Base-by-base conservation (phyloP, 140 eudicot genomes). In the Cichorium intybus region DNA sequence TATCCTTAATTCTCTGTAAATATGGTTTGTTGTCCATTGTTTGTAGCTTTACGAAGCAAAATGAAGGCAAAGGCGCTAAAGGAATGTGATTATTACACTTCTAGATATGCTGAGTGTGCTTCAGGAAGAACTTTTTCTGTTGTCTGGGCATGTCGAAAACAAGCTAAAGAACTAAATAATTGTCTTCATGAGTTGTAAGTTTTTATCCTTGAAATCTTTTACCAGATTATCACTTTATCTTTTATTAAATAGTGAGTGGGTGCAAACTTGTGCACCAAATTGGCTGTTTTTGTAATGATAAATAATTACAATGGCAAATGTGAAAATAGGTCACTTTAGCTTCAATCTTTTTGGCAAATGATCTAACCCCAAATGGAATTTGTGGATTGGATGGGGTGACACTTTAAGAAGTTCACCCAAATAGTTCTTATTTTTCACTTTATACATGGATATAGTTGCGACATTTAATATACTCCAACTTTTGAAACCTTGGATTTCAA, bases 61-160 rank as follows among this genome's bases (percentile, higher is more conserved):
- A 92, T 92, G 98, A 92, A 92, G 85, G 87, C 80, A 65, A 92
- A 92, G 70, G 98, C 98, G 5, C 84, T 92, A n/a, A 92, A 88
- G 59, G 85, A 88, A 77, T 92, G 98, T 71, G 87, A 85, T 61
- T 64, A 48, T 24, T 85, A 78, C 65, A 71, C 90, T 56, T 52
- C 92, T 46, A 92, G 79, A 37, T 92, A 88, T 70, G 98, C 98
- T 6, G 96, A 85, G 73, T 92, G 98, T 75, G 93, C 96, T 61
- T 27, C 80, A 3, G 98, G 98, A 76, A 92, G 90, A 81, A 92
- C 96, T 2, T 26, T 92, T 62, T 88, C 98, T 10, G 92, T 92
- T 59, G 90, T 92, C 34, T 88, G 96, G 96, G 75, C 81, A 72
- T 92, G 98, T 47, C 91, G 98, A 24, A 62, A 66, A 17, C 96